Evolutionary conservation across 2,329 filamentous ascomycete species (phyloP).

Genomic region (Pseudodiploospora longispora): DNA sequence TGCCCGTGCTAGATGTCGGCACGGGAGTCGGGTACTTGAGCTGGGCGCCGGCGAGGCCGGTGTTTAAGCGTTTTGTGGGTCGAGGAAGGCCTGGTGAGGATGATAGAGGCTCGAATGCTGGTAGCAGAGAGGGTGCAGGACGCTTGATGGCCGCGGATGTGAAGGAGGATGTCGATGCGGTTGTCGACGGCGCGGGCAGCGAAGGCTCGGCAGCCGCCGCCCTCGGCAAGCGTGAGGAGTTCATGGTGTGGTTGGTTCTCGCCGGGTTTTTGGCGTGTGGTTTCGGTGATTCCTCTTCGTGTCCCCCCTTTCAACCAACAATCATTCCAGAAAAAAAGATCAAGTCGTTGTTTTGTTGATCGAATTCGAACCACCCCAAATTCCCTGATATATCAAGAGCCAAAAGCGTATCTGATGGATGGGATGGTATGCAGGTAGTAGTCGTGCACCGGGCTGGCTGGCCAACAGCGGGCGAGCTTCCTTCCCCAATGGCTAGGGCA

Average conservation of each 20-base stretch:
- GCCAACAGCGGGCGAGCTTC: too few relatives aligned
- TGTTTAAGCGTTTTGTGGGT: constrained; percentile 58
- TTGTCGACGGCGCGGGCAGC: constrained; percentile 20
- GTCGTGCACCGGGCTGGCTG: too few relatives aligned
- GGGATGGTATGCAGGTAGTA: too few relatives aligned
- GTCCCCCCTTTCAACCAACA: background rate
- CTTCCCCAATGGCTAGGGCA: too few relatives aligned
- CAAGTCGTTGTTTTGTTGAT: too few relatives aligned
- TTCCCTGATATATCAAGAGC: too few relatives aligned
- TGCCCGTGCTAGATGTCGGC: constrained; percentile 87
- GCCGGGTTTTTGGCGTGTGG: background rate
- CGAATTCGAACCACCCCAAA: too few relatives aligned
- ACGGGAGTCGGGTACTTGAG: constrained; percentile 85
- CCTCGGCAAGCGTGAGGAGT: constrained; percentile 31
- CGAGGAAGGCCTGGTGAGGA: constrained; percentile 67
- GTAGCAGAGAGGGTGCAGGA: constrained; percentile 60
- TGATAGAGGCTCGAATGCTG: constrained; percentile 72
- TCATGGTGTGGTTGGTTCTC: constrained; percentile 23
- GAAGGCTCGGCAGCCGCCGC: constrained; percentile 23
- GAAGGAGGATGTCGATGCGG: constrained; percentile 1
- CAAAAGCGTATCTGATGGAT: too few relatives aligned
- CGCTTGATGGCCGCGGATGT: constrained; percentile 45
- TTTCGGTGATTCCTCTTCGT: background rate
- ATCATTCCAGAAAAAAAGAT: too few relatives aligned
- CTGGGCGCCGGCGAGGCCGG: constrained; percentile 33